These are phyloP conservation scores for Penicillium atrosanguineum DNA, from an alignment of 495 filamentous ascomycete species.

Conservation along the genomic window DNA sequence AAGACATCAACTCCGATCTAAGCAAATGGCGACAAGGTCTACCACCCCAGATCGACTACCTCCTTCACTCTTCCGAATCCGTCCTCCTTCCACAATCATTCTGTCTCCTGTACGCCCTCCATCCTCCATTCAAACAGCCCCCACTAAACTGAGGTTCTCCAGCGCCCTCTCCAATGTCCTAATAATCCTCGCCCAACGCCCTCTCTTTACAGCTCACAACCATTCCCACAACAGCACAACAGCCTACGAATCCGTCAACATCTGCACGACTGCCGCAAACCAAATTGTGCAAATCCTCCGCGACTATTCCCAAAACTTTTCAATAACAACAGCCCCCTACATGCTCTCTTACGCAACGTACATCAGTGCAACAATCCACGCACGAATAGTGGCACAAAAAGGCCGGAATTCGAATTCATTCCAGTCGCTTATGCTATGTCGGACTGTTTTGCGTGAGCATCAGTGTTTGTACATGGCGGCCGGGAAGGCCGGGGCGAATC, in stretches of 20 bases:
- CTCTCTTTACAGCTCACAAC: conserved; percentile 21
- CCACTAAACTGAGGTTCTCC: not conserved
- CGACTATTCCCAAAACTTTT: conserved; percentile 27
- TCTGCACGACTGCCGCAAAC: conserved; percentile 29
- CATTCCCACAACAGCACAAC: conserved; percentile 10
- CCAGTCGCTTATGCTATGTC: conserved; percentile 22
- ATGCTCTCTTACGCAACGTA: conserved; percentile 36
- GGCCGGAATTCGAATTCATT: conserved; percentile 20
- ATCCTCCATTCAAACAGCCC: no score
- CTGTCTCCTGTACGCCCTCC: conserved; percentile 23
- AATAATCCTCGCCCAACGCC: conserved; percentile 29
- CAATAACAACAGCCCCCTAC: conserved; percentile 28
- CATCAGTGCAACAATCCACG: conserved; percentile 35
- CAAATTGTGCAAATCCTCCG: conserved; percentile 30
- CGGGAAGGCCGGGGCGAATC: conserved; percentile 21
- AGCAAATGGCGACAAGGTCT: conserved; percentile 23
- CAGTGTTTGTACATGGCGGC: conserved; percentile 22
- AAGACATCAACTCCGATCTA: conserved; percentile 25
- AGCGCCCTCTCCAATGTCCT: conserved; percentile 33
- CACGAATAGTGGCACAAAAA: conserved; percentile 27
- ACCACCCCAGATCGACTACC: conserved; percentile 24
- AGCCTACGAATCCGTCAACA: conserved; percentile 28
- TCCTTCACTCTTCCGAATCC: conserved; percentile 12
- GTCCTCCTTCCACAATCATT: conserved; percentile 20
- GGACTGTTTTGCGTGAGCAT: conserved; percentile 17